These are phyloP conservation scores for Globisporangium paroecandrum DNA, from an alignment of 352 stramenopile genomes.

Conservation along the genomic window DNA sequence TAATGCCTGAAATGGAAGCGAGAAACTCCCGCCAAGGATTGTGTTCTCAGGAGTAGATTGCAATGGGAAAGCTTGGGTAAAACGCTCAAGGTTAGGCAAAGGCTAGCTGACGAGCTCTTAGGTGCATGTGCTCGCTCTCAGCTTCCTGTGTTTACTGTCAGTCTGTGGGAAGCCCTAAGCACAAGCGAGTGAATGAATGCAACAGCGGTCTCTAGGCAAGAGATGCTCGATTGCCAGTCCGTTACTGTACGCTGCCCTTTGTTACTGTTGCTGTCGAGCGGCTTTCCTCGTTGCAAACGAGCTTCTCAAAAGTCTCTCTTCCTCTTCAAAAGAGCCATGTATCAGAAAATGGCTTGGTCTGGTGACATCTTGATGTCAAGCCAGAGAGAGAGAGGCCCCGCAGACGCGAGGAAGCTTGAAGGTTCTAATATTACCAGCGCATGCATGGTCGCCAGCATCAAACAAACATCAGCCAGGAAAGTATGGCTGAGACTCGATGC, in stretches of 20 bases:
- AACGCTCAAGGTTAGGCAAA: neutral
- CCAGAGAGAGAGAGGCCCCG: neutral
- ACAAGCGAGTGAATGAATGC: neutral
- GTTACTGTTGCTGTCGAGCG: neutral
- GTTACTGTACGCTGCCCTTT: neutral
- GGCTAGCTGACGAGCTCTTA: neutral
- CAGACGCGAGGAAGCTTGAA: neutral
- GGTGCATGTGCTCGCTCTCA: neutral
- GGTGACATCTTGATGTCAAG: conserved; percentile 2
- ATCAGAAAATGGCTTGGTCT: neutral
- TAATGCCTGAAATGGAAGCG: neutral
- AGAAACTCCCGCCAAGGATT: neutral
- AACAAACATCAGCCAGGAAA: neutral
- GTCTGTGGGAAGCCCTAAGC: neutral
- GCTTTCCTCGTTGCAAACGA: neutral
- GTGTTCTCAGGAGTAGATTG: neutral
- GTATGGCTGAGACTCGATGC: neutral
- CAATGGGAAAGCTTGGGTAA: neutral
- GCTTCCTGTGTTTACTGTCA: neutral
- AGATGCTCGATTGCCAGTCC: neutral
- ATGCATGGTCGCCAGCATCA: neutral
- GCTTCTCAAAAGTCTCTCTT: neutral
- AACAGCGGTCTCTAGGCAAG: neutral
- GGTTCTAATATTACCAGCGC: neutral
- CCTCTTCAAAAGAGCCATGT: neutral